Base-by-base conservation (phyloP, 306 rosid species). In the Dryas alaskensis region DNA sequence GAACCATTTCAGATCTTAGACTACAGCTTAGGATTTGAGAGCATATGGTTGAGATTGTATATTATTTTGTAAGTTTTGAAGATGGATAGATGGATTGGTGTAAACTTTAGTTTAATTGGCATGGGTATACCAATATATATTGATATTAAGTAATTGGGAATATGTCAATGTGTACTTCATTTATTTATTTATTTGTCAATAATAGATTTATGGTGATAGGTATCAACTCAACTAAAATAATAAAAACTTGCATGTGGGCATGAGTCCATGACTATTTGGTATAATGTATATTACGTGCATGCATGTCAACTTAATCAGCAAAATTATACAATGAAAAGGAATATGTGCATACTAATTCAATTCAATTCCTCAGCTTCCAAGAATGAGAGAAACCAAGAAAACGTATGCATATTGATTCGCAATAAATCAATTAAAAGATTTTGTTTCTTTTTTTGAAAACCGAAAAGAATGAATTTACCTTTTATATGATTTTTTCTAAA, bases 31-130 rank as follows among this genome's bases (percentile, higher is more conserved):
- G 93, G 90, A 87, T 82, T 87, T 85, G 71, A 85, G 87, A 78
- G 81, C 86, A 82, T 86, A 84, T 89, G 89, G 80, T 89, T 91
- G 90, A 87, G 90, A 80, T 86, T 93, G 96, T 89, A 91, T 93
- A 91, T 91, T 91, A 86, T 80, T 93, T 93, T 93, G 90, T 87
- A 73, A 87, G 87, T 85, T 86, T 85, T 86, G 80, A 19, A 79
- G 70, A 74, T 88, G 90, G 89, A 81, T 83, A 83, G 87, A 70
- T 76, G 86, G 92, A 79, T 87, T 88, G 88, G 67, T 87, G 84
- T 81, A 84, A 91, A 85, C 76, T 65, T 85, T 86, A 78, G 80
- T 76, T 31, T 79, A 83, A 83, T 76, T 81, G 67, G 64, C 40
- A 72, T 72, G 83, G 85, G 82, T 84, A 81, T 80, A 81, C 87